Evolutionary conservation across 106 monocot species (phyloP), one percentile per base, ranked within the genome.

Genomic region (Vanilla planifolia): DNA sequence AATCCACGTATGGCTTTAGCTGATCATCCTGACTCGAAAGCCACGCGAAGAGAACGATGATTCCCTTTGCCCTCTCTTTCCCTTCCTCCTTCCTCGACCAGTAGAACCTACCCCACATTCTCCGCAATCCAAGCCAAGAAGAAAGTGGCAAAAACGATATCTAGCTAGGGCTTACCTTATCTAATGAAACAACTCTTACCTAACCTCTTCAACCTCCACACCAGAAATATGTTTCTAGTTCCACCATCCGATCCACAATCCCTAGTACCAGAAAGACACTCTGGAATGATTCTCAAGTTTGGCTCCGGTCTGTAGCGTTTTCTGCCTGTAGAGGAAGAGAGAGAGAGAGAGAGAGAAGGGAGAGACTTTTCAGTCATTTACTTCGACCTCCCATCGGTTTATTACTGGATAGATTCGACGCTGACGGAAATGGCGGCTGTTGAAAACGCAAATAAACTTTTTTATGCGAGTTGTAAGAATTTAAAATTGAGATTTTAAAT

Each of bases 41-140:
- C 75, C 69, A 75, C 0, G 69, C 75, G 48, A 75, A 75, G 17
- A 69, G 62, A 34, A 69, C 69, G 20, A 64, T 69, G n/a, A 75
- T 45, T 45, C 69, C 75, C 48, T 69, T 63, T 57, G 45, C 62
- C 2, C 20, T 48, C 47, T n/a, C 2, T 2, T n/a, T n/a, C 5
- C 17, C 29, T 25, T 30, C 52, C 65, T 16, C 46, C 57, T 33
- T 63, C 64, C 52, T 75, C 34, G 56, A 43, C 75, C 75, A 61
- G 53, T 67, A 74, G 43, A 24, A 67, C 32, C 53, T 25, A 47
- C 62, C 69, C 41, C 69, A 35, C 20, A 45, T 43, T 43, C 62
- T 46, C 63, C 46, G 47, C 56, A 55, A 19, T 13, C 23, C 45
- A 40, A 40, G 13, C 39, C 39, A 13, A 40, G 39, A 13, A 8